Evolutionary conservation across 2,329 filamentous ascomycete genomes (phyloP), one percentile per base, ranked within the genome.

Genomic region (Botryotinia narcissicola): DNA sequence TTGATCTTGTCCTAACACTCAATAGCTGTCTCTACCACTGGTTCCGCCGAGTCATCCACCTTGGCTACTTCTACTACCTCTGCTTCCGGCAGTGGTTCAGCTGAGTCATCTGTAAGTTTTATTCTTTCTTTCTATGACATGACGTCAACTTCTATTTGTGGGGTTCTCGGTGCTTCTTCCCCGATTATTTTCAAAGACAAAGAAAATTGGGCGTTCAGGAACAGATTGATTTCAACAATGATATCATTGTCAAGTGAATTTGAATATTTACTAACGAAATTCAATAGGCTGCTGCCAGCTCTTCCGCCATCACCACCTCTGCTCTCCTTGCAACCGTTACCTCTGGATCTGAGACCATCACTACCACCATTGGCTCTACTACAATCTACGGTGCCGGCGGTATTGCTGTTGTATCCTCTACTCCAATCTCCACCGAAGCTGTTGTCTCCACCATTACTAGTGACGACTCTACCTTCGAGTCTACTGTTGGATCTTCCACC

Each of bases 401-500:
- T 59, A 75, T 70, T 59, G 74, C 48, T 16, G 37, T 62, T 40
- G n/a, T 42, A 54, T 63, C 57, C 40, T 62, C 66, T 20, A 73
- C 72, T 54, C 75, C 74, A 51, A 75, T 80, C 70, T 78, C 79
- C n/a, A 80, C 79, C 37, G 75, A 73, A 59, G 76, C 74, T 16
- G 72, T 79, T 18, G 71, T 76, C 18, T 76, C 78, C 8, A 73
- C 75, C 29, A 62, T 77, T 32, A 78, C 76, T 63, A 75, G 72
- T 10, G 79, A 70, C 29, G 66, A 70, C 61, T 77, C 76, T 16
- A 77, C 76, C 66, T 73, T 77, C 64, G 76, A 75, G 16, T 71
- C 76, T 16, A 78, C 76, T 51, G 48, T 79, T 57, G 78, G 78
- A 42, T 76, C 73, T 14, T 78, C 78, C 51, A 80, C 78, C 57